Base-by-base conservation (phyloP, 1,284 basidiomycete species). In the Ustilago lituana region DNA sequence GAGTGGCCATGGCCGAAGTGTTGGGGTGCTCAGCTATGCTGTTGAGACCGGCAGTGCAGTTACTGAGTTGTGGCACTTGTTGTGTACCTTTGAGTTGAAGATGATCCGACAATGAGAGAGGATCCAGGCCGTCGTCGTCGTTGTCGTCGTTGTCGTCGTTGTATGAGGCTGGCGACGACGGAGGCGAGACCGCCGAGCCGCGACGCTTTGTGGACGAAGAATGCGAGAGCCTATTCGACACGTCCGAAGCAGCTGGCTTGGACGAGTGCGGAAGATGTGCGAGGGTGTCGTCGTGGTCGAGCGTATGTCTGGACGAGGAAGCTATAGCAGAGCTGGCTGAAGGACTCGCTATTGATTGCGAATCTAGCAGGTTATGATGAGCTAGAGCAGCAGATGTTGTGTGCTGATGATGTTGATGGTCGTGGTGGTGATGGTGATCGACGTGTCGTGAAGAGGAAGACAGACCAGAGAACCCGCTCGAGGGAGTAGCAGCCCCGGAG, bases 1-100 rank as follows among this genome's bases (percentile, higher is more conserved):
- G 55, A 20, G 65, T 68, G 32, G 65, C 65, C 65, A 68, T 68
- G 31, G 59, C 65, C 39, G 59, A 63, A 10, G 65, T 62, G 44
- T 52, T 47, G 31, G 59, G 59, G 41, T 62, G 52, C 12, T 68
- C 65, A 5, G 49, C 36, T 12, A 27, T 36, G 40, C 35, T 10
- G 31, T 15, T 53, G n/a, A n/a, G n/a, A 15, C 35, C n/a, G 15
- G 14, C 31, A 6, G 27, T 17, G 37, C 19, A 22, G 19, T 27
- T 23, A 46, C 45, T 38, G 26, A 20, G 37, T 20, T 45, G 56
- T n/a, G 38, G 29, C 14, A 24, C 45, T 31, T 17, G 23, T 24
- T 55, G 53, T 9, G 48, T 23, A 37, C n/a, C n/a, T 0, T 50
- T 36, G 23, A 44, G 33, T 15, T 23, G 45, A 17, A 44, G 29